Conservation (phyloP, 116 monocot genomes). For the Trichopus zeylanicus region DNA sequence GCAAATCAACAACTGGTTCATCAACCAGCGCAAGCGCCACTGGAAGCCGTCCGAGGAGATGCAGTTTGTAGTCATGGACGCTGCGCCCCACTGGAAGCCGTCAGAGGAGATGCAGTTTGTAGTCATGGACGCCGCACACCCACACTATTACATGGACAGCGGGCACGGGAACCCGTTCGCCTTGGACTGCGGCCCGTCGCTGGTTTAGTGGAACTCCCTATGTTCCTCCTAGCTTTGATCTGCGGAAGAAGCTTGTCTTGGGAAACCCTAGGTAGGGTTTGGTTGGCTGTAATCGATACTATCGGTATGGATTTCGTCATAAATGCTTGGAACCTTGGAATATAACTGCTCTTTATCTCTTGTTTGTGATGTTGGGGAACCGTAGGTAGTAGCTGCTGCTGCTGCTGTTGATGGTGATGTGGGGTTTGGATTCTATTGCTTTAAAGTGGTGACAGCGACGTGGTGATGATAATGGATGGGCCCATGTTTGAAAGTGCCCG, state of each 20-base stretch:
- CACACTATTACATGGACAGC: conserved; percentile 32
- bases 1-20: conserved; percentile 58
- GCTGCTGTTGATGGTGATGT: no score
- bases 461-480: no score
- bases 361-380: no score
- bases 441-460: no score
- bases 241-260: not conserved
- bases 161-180: conserved; percentile 23
- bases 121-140: conserved; percentile 27
- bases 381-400: no score
- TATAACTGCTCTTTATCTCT: no score
- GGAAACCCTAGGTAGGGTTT: not conserved
- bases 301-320: no score
- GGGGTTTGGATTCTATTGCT: no score
- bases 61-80: conserved; percentile 39
- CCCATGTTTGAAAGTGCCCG: no score
- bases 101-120: conserved; percentile 50
- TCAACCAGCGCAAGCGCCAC: conserved; percentile 50
- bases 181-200: conserved; percentile 17
- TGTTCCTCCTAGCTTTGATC: not conserved
- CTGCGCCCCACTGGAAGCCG: conserved; percentile 49
- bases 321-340: no score
- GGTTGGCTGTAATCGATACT: no score
- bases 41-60: conserved; percentile 52
- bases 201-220: conserved; percentile 8